These are phyloP conservation scores for Chimonanthus salicifolius DNA, from an alignment of 164 flowering plant species.

Conservation along the genomic window DNA sequence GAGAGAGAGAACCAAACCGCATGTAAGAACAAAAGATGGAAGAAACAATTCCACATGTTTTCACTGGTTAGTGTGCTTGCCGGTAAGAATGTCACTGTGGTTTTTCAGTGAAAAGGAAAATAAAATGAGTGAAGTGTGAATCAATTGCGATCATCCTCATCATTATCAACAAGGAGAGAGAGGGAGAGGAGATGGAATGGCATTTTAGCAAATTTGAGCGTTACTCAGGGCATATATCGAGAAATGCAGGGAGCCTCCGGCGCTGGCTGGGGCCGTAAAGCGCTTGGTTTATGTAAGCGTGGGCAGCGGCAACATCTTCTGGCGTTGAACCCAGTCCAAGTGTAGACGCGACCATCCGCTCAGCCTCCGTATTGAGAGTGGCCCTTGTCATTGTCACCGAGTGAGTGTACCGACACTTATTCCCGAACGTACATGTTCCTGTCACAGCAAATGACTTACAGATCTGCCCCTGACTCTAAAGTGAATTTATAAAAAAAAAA, in stretches of 20 bases:
- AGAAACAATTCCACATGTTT: no score
- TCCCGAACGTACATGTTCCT: slow-evolving; percentile 1
- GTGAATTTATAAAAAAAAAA: no score
- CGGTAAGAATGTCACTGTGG: no score
- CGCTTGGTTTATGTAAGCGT: background rate
- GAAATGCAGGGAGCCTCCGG: slow-evolving; percentile 2
- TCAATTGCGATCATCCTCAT: no score
- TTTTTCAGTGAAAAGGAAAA: no score
- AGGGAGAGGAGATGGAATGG: background rate
- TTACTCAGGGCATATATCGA: background rate
- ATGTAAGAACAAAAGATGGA: no score
- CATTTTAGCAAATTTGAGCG: no score
- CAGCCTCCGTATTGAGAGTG: background rate
- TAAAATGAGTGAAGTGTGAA: no score
- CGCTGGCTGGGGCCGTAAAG: background rate
- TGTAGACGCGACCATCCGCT: background rate
- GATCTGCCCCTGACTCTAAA: background rate
- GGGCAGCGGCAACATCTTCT: background rate
- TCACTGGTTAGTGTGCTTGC: no score
- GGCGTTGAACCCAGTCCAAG: background rate
- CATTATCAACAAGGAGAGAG: background rate
- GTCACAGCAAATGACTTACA: background rate
- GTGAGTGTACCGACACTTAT: background rate
- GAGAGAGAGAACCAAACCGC: no score
- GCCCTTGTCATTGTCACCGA: background rate